These are phyloP conservation scores for Daedaleopsis sinensis DNA, from an alignment of 768 basidiomycete species.

Conservation along the genomic window DNA sequence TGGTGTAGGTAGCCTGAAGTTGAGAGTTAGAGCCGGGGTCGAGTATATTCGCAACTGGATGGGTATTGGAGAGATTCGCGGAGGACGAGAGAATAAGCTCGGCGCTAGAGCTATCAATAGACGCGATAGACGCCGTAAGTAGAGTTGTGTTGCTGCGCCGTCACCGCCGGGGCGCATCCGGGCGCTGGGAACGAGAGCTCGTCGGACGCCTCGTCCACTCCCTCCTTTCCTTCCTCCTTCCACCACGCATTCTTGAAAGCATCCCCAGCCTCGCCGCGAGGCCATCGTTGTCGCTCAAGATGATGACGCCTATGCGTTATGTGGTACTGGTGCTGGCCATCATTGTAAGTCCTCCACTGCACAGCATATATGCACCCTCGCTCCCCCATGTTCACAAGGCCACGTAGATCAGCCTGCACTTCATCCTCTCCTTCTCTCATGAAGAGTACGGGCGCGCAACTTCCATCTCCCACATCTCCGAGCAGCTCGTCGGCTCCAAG, in stretches of 20 bases:
- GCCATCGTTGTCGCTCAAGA: constrained; percentile 29
- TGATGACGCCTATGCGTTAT: constrained; percentile 67
- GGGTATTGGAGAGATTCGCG: no score
- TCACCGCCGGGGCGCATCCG: no score
- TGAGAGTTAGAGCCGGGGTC: no score
- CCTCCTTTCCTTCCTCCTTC: not conserved
- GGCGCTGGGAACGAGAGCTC: not conserved
- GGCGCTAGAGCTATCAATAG: not conserved
- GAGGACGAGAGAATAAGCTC: no score
- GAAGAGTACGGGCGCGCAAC: constrained; percentile 52
- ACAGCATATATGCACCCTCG: not conserved
- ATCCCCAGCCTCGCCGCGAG: constrained; percentile 12
- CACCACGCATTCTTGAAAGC: constrained; percentile 1
- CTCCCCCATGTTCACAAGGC: not conserved
- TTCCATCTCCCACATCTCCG: constrained; percentile 43
- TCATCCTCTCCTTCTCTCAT: constrained; percentile 52
- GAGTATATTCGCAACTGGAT: no score
- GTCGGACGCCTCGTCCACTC: no score
- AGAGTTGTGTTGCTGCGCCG: not conserved
- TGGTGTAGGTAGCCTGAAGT: no score
- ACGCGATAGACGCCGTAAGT: not conserved
- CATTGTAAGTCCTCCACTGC: constrained; percentile 31
- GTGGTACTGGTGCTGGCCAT: constrained; percentile 44
- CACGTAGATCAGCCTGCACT: constrained; percentile 56
- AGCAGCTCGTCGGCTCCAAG: constrained; percentile 22